Conservation (phyloP, 1,139 yeast species). For the Debaryomyces coudertii region DNA sequence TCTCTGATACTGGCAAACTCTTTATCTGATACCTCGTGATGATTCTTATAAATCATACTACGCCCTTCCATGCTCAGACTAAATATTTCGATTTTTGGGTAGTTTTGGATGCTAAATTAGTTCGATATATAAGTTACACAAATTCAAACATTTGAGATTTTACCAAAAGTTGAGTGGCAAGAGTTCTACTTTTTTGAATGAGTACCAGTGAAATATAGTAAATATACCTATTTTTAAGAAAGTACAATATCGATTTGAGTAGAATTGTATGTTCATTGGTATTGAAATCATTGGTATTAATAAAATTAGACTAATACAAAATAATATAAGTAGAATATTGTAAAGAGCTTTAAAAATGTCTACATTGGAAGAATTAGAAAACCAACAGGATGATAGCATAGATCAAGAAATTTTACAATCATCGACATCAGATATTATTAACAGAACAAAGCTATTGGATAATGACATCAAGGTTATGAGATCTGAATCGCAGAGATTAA, state of each 20-base stretch:
- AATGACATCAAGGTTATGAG: conserved; percentile 96
- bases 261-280: neutral
- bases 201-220: neutral
- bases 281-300: neutral
- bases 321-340: neutral
- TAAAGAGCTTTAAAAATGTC: conserved; percentile 47
- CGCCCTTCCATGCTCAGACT: too few relatives aligned
- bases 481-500: conserved; percentile 85
- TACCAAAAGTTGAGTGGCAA: conserved; percentile 7
- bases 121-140: conserved; percentile 2
- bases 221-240: conserved; percentile 2
- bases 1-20: conserved; percentile 20
- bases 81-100: neutral
- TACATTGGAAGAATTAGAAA: conserved; percentile 69
- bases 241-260: neutral
- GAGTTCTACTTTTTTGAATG: neutral
- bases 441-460: conserved; percentile 85
- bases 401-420: conserved; percentile 82
- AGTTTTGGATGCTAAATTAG: neutral
- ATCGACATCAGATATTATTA: conserved; percentile 80
- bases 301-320: neutral
- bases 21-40: neutral
- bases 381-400: conserved; percentile 52
- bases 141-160: conserved; percentile 3
- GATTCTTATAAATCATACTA: neutral